Conservation (phyloP, 495 filamentous ascomycete species). For the Corynascus novoguineensis region DNA sequence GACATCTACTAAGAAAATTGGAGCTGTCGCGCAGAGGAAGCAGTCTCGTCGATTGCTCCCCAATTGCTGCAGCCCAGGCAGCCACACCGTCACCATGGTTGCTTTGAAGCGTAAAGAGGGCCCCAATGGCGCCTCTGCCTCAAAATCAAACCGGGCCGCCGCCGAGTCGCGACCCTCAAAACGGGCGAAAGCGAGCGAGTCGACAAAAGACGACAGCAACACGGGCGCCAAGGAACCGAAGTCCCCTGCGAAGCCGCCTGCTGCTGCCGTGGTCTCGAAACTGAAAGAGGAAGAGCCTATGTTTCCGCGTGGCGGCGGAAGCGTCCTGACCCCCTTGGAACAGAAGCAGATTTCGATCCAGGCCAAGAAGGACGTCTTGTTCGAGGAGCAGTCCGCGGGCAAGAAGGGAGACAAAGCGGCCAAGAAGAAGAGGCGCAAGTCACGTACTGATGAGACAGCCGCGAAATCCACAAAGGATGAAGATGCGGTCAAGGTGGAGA, state of each 20-base stretch:
- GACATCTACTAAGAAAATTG: too few relatives aligned
- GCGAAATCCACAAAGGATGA: constrained; percentile 43
- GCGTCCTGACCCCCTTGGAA: constrained; percentile 85
- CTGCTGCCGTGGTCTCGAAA: constrained; percentile 25
- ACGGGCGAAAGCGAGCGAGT: constrained; percentile 39
- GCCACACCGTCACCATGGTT: constrained; percentile 31
- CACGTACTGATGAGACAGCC: constrained; percentile 48
- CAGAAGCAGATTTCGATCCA: constrained; percentile 94
- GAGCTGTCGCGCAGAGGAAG: constrained; percentile 14
- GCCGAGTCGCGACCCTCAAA: constrained; percentile 38
- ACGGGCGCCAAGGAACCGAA: constrained; percentile 23
- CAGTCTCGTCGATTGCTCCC: constrained; percentile 13
- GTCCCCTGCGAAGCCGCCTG: constrained; percentile 25
- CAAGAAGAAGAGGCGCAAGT: constrained; percentile 48
- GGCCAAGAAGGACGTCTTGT: constrained; percentile 85
- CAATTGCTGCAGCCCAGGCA: constrained; percentile 19
- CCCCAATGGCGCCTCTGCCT: constrained; percentile 35
- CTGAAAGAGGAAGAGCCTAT: constrained; percentile 72
- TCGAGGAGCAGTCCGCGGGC: constrained; percentile 64
- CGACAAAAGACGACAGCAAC: constrained; percentile 23
- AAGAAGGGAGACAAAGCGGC: constrained; percentile 38
- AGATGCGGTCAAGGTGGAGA: constrained; percentile 66
- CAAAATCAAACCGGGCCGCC: constrained; percentile 33
- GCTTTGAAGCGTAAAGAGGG: constrained; percentile 46
- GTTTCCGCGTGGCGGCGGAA: constrained; percentile 90